phyloP scores from a whole-genome alignment of 257 asterid species.

The Petunia axillaris region DNA sequence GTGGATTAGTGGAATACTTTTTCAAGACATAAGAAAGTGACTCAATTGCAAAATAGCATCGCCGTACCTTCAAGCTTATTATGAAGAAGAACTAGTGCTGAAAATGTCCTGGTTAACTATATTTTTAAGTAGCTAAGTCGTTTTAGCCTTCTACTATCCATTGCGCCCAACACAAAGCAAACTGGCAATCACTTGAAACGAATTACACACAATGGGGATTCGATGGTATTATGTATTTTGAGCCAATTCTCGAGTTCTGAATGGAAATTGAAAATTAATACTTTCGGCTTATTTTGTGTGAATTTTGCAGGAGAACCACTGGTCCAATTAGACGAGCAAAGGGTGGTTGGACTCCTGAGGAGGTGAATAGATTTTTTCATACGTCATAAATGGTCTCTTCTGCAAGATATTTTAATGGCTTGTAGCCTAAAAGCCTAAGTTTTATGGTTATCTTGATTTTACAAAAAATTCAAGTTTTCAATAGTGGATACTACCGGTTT shows the following conservation, averaged over 20 bases:
- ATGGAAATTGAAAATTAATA: constrained; percentile 6
- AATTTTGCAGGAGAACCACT: constrained; percentile 72
- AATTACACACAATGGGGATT: neutral
- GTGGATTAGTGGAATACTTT: neutral
- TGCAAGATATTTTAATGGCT: neutral
- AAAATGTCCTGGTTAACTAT: constrained; percentile 15
- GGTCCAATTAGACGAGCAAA: constrained; percentile 99
- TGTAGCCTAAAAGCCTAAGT: neutral
- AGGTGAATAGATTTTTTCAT: constrained; percentile 52
- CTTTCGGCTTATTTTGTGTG: constrained; percentile 6
- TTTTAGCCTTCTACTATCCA: neutral
- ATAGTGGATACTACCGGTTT: neutral
- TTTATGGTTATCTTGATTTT: neutral
- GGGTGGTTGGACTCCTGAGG: constrained; percentile 99
- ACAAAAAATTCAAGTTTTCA: neutral
- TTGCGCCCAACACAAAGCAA: neutral
- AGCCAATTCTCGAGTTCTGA: neutral
- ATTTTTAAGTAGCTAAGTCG: neutral
- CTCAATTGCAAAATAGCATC: neutral
- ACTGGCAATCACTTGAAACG: constrained; percentile 4
- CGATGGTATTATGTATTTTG: neutral
- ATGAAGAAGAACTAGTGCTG: neutral
- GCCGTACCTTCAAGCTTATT: neutral
- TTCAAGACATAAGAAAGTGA: neutral
- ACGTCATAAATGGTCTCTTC: neutral